Percentiles rank a stretch among this genome's conserved stretches.
These are phyloP conservation scores for Fusarium chuoi DNA, from an alignment of 2,329 filamentous ascomycete genomes.

Conservation along the genomic window DNA sequence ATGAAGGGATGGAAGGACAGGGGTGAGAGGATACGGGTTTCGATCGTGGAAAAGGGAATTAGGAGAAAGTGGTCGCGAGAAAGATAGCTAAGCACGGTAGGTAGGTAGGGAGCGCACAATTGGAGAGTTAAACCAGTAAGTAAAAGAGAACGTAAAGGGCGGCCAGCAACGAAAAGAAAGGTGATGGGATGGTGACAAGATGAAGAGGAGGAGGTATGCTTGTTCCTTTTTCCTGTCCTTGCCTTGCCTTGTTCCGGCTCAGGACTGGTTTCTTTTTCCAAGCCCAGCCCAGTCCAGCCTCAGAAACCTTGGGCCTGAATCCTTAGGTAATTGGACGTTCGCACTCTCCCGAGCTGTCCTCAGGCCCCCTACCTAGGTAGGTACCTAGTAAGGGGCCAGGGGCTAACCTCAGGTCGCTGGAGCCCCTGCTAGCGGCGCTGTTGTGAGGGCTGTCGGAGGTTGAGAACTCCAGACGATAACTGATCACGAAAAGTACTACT, in stretches of 20 bases:
- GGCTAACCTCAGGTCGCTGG: slow-evolving; percentile 29
- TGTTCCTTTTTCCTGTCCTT: slow-evolving; percentile 35
- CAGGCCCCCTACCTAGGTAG: slow-evolving; percentile 12
- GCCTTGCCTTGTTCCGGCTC: slow-evolving; percentile 17
- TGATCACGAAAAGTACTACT: slow-evolving; percentile 14
- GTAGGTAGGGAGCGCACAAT: slow-evolving; percentile 23
- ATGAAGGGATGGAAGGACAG: slow-evolving; percentile 28
- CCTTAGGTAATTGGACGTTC: slow-evolving; percentile 31
- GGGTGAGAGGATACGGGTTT: slow-evolving; percentile 18
- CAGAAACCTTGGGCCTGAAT: slow-evolving; percentile 25
- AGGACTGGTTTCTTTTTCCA: slow-evolving; percentile 24
- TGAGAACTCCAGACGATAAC: slow-evolving; percentile 14
- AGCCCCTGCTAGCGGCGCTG: slow-evolving; percentile 33
- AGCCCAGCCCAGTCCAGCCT: slow-evolving; percentile 8
- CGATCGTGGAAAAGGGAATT: slow-evolving; percentile 22
- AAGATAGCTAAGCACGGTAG: slow-evolving; percentile 14
- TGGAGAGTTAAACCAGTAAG: slow-evolving; percentile 14
- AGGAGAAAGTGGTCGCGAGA: slow-evolving; percentile 23
- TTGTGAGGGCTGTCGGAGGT: not conserved
- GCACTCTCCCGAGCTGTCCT: slow-evolving; percentile 15
- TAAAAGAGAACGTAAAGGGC: slow-evolving; percentile 30
- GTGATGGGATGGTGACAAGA: slow-evolving; percentile 22
- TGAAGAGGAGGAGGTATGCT: slow-evolving; percentile 32
- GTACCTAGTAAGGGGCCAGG: slow-evolving; percentile 28
- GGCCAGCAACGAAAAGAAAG: slow-evolving; percentile 37